phyloP scores from a whole-genome alignment of 2,329 filamentous ascomycete genomes.

The Cytospora leucostoma region DNA sequence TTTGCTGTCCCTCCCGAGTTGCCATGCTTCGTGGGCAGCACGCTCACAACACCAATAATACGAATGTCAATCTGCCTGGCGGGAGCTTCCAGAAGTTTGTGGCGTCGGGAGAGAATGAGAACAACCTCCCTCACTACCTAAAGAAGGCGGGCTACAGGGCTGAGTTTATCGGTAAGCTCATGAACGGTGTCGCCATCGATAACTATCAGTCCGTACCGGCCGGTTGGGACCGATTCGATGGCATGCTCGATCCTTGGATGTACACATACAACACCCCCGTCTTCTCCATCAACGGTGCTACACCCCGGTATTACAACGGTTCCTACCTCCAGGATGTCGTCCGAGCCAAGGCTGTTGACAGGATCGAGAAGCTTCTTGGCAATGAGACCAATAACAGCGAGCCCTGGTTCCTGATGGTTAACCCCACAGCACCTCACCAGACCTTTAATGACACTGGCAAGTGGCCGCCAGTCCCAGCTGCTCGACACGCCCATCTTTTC shows the following conservation, averaged over 20 bases:
- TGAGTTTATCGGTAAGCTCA: slow-evolving; percentile 73
- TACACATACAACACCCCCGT: slow-evolving; percentile 62
- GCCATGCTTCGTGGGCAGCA: slow-evolving; percentile 62
- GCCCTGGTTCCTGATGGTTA: slow-evolving; percentile 69
- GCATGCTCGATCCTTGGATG: slow-evolving; percentile 60
- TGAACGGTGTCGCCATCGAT: slow-evolving; percentile 61
- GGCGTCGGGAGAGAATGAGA: slow-evolving; percentile 62
- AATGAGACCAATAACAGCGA: slow-evolving; percentile 22
- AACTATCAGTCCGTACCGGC: slow-evolving; percentile 56
- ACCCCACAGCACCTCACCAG: slow-evolving; percentile 68
- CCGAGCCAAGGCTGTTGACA: slow-evolving; percentile 38
- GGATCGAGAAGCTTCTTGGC: slow-evolving; percentile 22
- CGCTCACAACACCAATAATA: slow-evolving; percentile 69
- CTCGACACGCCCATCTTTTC: slow-evolving; percentile 65
- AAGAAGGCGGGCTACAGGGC: slow-evolving; percentile 68
- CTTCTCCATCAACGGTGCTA: slow-evolving; percentile 24
- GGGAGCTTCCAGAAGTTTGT: slow-evolving; percentile 70
- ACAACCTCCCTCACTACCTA: slow-evolving; percentile 72
- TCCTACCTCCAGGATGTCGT: slow-evolving; percentile 45
- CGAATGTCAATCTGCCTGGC: slow-evolving; percentile 56
- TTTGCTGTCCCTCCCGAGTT: slow-evolving; percentile 65
- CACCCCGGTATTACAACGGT: slow-evolving; percentile 35
- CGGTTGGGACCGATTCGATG: slow-evolving; percentile 27
- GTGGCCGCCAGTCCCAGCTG: slow-evolving; percentile 55
- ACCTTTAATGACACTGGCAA: slow-evolving; percentile 43